phyloP scores from a whole-genome alignment of 805 yeast species.

The Ogataea paradorogensis region DNA sequence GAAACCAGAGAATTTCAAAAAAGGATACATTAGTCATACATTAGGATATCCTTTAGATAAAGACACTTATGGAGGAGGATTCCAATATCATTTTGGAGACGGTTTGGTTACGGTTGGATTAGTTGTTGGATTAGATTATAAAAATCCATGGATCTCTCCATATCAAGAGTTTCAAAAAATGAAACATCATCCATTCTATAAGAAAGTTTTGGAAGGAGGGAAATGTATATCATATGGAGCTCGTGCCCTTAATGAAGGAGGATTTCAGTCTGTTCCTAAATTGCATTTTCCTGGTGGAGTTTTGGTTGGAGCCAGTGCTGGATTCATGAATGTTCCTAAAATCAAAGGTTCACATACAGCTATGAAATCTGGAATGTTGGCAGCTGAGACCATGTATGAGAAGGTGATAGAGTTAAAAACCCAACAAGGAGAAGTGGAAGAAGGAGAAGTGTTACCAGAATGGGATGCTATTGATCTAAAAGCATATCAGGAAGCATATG shows the following conservation, averaged over 20 bases:
- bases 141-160: slow-evolving; percentile 93
- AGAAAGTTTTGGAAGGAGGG: slow-evolving; percentile 75
- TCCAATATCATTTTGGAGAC: slow-evolving; percentile 95
- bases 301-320: slow-evolving; percentile 92
- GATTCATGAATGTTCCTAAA: slow-evolving; percentile 95
- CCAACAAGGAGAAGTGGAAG: slow-evolving; percentile 38
- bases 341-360: slow-evolving; percentile 98
- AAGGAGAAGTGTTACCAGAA: slow-evolving; percentile 32
- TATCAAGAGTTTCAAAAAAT: slow-evolving; percentile 92
- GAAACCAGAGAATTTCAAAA: slow-evolving; percentile 70
- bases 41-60: slow-evolving; percentile 81
- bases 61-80: slow-evolving; percentile 92
- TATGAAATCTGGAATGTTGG: slow-evolving; percentile 91
- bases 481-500: slow-evolving; percentile 61
- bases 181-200: slow-evolving; percentile 88
- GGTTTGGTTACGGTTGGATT: slow-evolving; percentile 87
- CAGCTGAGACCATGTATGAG: slow-evolving; percentile 77
- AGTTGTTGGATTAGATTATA: slow-evolving; percentile 93
- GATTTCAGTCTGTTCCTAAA: slow-evolving; percentile 88
- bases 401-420: slow-evolving; percentile 46
- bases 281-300: slow-evolving; percentile 95
- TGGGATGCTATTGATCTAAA: slow-evolving; percentile 48
- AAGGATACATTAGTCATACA: slow-evolving; percentile 81
- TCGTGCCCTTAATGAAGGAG: slow-evolving; percentile 96
- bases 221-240: slow-evolving; percentile 94